These are phyloP conservation scores for Haberlea rhodopensis DNA, from an alignment of 257 asterid species.

Conservation along the genomic window DNA sequence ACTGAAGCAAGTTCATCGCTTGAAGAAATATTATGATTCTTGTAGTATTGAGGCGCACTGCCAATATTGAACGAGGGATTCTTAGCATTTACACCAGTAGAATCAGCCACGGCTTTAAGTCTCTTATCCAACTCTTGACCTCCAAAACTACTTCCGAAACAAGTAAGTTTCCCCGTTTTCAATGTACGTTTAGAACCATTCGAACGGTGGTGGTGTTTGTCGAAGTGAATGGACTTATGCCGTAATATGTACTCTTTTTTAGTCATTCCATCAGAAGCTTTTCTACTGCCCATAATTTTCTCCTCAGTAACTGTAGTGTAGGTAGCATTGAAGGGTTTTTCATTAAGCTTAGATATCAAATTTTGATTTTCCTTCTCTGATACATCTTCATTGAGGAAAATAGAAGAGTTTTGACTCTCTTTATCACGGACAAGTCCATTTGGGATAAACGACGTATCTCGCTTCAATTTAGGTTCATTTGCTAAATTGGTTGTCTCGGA, in stretches of 20 bases:
- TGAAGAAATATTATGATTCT: constrained; percentile 40
- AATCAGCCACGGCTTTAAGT: constrained; percentile 54
- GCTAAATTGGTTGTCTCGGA: constrained; percentile 32
- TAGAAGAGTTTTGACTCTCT: constrained; percentile 30
- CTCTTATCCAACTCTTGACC: constrained; percentile 65
- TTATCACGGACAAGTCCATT: constrained; percentile 32
- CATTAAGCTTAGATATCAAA: constrained; percentile 29
- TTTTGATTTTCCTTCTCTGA: constrained; percentile 33
- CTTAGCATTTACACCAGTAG: constrained; percentile 44
- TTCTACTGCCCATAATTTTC: constrained; percentile 50
- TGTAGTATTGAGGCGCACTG: constrained; percentile 36
- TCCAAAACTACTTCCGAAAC: constrained; percentile 47
- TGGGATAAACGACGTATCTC: constrained; percentile 25
- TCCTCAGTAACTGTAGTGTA: constrained; percentile 39
- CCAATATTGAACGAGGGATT: constrained; percentile 32
- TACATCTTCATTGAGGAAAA: constrained; percentile 28
- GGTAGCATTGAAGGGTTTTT: constrained; percentile 45
- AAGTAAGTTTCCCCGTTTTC: constrained; percentile 43
- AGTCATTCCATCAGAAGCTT: constrained; percentile 49
- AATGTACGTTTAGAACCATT: constrained; percentile 49
- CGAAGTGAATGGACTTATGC: constrained; percentile 59
- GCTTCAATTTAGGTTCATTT: constrained; percentile 30
- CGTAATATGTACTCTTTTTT: constrained; percentile 57
- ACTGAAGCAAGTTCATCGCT: constrained; percentile 41
- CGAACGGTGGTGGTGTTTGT: constrained; percentile 48